phyloP scores from a whole-genome alignment of 1,284 basidiomycete genomes.

The Fomitiporia mediterranea region DNA sequence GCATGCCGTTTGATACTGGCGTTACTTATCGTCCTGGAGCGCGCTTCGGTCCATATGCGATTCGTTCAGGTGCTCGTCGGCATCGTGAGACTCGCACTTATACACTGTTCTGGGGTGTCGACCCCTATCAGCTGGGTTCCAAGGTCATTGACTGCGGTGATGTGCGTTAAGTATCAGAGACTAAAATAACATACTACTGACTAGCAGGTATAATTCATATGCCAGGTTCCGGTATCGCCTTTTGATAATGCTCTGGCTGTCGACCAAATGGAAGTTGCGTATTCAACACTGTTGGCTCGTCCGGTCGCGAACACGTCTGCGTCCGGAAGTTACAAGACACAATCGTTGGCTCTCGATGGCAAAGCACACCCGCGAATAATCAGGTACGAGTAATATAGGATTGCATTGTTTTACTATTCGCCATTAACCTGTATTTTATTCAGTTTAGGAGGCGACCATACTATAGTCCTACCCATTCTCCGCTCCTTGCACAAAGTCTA shows the following conservation, averaged over 20 bases:
- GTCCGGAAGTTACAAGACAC: conserved; percentile 26
- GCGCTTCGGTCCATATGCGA: conserved; percentile 77
- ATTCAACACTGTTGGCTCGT: conserved; percentile 61
- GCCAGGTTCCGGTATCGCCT: conserved; percentile 60
- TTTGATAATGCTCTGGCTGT: conserved; percentile 74
- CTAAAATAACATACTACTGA: too few species aligned
- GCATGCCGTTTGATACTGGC: conserved; percentile 78
- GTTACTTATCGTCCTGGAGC: conserved; percentile 71
- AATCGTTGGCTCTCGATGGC: conserved; percentile 46
- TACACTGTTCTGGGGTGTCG: conserved; percentile 62
- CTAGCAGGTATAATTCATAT: too few species aligned
- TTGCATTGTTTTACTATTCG: neutral
- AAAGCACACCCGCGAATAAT: conserved; percentile 63
- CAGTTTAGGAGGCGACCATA: conserved; percentile 76
- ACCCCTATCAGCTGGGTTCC: conserved; percentile 55
- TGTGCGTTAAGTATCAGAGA: conserved; percentile 34
- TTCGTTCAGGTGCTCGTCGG: conserved; percentile 71
- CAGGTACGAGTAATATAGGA: conserved; percentile 36
- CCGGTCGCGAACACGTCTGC: conserved; percentile 36
- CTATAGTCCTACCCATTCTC: conserved; percentile 73
- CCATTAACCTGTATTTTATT: conserved; percentile 3
- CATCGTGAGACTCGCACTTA: conserved; percentile 54
- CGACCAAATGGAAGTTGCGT: conserved; percentile 76
- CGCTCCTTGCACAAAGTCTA: conserved; percentile 68
- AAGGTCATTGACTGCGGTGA: conserved; percentile 80